Evolutionary conservation across 805 yeast genomes (phyloP).

Genomic region (Candida bentonensis): DNA sequence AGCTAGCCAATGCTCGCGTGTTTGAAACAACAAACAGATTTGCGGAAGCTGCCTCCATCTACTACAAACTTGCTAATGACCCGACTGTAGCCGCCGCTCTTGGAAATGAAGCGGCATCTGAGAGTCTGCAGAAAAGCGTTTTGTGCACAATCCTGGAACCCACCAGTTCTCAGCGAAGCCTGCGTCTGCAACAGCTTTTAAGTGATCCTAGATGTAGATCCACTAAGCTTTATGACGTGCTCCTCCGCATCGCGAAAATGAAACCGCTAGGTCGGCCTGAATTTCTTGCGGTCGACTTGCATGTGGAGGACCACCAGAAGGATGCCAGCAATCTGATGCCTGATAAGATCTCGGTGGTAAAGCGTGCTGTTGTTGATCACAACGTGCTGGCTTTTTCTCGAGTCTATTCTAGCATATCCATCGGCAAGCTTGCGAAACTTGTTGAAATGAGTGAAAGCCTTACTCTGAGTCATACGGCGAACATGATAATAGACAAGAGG

Average conservation of each 20-base stretch:
- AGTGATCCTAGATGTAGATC: background rate
- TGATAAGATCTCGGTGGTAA: too few species aligned
- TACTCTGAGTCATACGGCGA: background rate
- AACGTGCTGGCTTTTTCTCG: background rate
- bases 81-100: background rate
- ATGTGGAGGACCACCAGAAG: background rate
- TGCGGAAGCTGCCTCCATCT: background rate
- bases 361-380: background rate
- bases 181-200: background rate
- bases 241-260: background rate
- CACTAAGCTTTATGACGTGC: background rate
- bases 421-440: background rate
- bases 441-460: background rate
- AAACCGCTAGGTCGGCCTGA: background rate
- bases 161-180: background rate
- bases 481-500: background rate
- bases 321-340: background rate
- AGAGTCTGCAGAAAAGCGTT: background rate
- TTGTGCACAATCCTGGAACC: background rate
- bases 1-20: background rate
- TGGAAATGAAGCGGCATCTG: too few species aligned
- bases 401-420: background rate
- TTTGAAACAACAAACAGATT: background rate
- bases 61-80: background rate
- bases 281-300: background rate